A percentile compares a stretch with the other conserved stretches of the same genome.
Evolutionary conservation across 192 early-diverging fungal species (phyloP).

Genomic region (Linnemannia hyalina): DNA sequence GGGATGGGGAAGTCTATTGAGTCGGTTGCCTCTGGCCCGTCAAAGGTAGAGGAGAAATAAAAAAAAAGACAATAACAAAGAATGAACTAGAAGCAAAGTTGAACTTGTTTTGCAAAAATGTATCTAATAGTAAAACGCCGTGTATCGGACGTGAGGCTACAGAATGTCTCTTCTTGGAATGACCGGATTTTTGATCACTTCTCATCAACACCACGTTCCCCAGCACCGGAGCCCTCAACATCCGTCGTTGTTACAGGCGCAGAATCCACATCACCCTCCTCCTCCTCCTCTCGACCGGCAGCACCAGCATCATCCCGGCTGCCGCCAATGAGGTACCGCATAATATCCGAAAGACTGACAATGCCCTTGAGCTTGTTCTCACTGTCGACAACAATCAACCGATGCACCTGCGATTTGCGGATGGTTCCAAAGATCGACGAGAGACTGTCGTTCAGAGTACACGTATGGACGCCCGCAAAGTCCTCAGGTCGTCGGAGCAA

Average conservation of each 20-base stretch:
- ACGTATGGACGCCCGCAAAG: constrained; percentile 95
- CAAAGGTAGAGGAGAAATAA: no score
- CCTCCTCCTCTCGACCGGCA: background rate
- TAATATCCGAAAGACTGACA: constrained; percentile 88
- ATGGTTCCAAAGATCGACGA: constrained; percentile 92
- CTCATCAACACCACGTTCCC: background rate
- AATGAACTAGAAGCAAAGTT: no score
- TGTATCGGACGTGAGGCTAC: background rate
- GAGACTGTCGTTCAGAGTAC: constrained; percentile 88
- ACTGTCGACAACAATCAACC: constrained; percentile 92
- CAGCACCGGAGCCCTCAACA: background rate
- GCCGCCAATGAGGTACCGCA: constrained; percentile 70
- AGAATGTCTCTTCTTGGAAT: background rate
- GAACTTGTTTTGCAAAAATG: no score
- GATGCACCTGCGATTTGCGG: constrained; percentile 86
- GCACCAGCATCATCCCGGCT: background rate
- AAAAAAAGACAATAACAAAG: no score
- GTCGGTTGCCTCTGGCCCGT: no score
- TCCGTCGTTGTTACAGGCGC: background rate
- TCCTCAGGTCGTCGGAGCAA: constrained; percentile 87
- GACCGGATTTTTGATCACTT: background rate
- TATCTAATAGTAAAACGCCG: background rate
- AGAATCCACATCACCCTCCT: background rate
- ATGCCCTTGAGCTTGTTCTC: constrained; percentile 85
- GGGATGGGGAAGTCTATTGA: no score